phyloP scores from a whole-genome alignment of 805 yeast species.

The Pichia scutulata region DNA sequence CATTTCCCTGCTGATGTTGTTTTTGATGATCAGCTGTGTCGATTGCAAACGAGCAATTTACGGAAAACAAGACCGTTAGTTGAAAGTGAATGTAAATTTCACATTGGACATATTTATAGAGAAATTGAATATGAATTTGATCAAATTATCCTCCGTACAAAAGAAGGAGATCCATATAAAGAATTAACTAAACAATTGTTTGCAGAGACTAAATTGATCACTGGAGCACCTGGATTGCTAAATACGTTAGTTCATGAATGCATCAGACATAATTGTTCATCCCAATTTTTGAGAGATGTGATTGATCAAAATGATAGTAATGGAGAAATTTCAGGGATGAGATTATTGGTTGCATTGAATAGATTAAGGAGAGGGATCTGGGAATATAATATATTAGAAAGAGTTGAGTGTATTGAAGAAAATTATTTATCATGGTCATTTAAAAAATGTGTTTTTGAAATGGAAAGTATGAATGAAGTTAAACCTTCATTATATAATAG shows the following conservation, averaged over 20 bases:
- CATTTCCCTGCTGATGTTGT: conserved; percentile 2
- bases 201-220: neutral
- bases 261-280: conserved; percentile 8
- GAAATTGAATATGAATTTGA: conserved; percentile 6
- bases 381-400: conserved; percentile 8
- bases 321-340: conserved; percentile 6
- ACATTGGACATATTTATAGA: conserved; percentile 6
- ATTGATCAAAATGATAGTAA: conserved; percentile 9
- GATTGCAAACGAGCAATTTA: conserved; percentile 5
- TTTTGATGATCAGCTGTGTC: conserved; percentile 4
- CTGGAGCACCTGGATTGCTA: neutral
- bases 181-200: neutral
- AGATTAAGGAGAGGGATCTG: conserved; percentile 7
- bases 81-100: conserved; percentile 8
- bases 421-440: conserved; percentile 8
- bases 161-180: neutral
- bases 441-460: conserved; percentile 10
- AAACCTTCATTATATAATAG: conserved; percentile 3
- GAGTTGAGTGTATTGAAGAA: conserved; percentile 8
- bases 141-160: neutral
- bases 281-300: conserved; percentile 5
- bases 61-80: conserved; percentile 7
- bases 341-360: conserved; percentile 5
- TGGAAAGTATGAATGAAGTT: conserved; percentile 9
- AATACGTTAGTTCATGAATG: conserved; percentile 6